phyloP scores from a whole-genome alignment of 1,284 basidiomycete species.

The Boletellus sp. region DNA sequence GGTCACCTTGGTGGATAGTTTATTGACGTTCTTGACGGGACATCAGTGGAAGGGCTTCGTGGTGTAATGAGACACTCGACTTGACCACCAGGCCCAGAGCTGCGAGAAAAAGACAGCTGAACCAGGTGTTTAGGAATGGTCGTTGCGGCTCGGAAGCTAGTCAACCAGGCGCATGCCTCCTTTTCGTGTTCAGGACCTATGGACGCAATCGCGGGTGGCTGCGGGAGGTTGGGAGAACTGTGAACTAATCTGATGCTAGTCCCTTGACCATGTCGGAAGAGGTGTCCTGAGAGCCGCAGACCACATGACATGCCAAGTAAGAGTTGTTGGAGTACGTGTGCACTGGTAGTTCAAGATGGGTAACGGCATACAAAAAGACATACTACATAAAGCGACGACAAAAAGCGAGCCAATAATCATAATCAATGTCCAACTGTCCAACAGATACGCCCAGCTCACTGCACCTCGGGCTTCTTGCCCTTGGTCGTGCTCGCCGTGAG shows the following conservation, averaged over 20 bases:
- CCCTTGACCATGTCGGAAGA: too few species aligned
- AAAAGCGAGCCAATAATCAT: constrained; percentile 21
- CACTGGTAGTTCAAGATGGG: not conserved
- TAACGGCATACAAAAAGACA: constrained; percentile 9
- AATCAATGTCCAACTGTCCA: constrained; percentile 1
- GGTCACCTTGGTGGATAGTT: constrained; percentile 75
- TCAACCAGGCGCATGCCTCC: constrained; percentile 51
- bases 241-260: constrained; percentile 9
- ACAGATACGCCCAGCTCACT: constrained; percentile 13
- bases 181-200: constrained; percentile 17
- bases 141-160: constrained; percentile 37
- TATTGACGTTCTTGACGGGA: constrained; percentile 72
- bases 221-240: not conserved
- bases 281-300: too few species aligned
- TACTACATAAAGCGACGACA: constrained; percentile 12
- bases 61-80: constrained; percentile 33
- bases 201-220: constrained; percentile 7
- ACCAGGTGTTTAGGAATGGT: constrained; percentile 49
- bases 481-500: constrained; percentile 44
- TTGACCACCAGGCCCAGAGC: constrained; percentile 79
- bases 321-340: too few species aligned
- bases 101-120: constrained; percentile 63
- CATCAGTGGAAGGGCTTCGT: not conserved
- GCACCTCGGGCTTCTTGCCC: constrained; percentile 31
- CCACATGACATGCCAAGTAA: too few species aligned